Percentiles rank a stretch among this genome's conserved stretches.
Evolutionary conservation across 2,329 filamentous ascomycete species (phyloP).

Genomic region (Rhynchosporium graminicola): DNA sequence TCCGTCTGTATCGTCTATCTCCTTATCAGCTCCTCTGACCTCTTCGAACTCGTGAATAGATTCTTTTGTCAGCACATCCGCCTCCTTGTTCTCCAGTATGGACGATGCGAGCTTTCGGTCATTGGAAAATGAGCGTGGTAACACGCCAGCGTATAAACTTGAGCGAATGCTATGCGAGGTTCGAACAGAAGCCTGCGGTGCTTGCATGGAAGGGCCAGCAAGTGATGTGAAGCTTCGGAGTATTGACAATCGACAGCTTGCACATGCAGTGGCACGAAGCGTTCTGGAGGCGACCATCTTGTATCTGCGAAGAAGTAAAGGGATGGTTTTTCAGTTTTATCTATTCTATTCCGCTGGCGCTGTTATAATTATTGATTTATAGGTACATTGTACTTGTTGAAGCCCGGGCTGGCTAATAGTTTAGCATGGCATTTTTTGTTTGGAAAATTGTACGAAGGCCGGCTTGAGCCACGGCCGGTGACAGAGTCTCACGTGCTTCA

Average conservation of each 20-base stretch:
- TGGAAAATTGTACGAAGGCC: constrained; percentile 8
- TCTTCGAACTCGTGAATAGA: not conserved
- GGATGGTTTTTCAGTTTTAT: not conserved
- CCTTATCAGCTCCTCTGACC: constrained; percentile 25
- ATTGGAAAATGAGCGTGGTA: constrained; percentile 21
- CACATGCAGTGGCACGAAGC: constrained; percentile 38
- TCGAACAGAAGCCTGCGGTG: constrained; percentile 16
- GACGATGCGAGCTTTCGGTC: constrained; percentile 7
- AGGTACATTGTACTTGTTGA: not conserved
- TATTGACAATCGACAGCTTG: constrained; percentile 37
- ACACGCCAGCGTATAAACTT: constrained; percentile 23
- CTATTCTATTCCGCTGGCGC: not conserved
- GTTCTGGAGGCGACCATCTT: constrained; percentile 37
- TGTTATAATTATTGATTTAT: not conserved
- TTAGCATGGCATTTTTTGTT: not conserved
- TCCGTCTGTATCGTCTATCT: constrained; percentile 22
- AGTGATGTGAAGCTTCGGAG: constrained; percentile 36
- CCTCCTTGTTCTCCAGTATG: constrained; percentile 3
- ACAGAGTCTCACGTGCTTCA: not conserved
- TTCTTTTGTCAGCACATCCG: constrained; percentile 11
- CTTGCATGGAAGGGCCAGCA: constrained; percentile 29
- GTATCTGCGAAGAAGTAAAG: not conserved
- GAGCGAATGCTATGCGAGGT: constrained; percentile 15
- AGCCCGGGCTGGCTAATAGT: not conserved
- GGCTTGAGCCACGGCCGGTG: not conserved